Conservation (phyloP, 2,329 filamentous ascomycete species). For the Beauveria sp. region DNA sequence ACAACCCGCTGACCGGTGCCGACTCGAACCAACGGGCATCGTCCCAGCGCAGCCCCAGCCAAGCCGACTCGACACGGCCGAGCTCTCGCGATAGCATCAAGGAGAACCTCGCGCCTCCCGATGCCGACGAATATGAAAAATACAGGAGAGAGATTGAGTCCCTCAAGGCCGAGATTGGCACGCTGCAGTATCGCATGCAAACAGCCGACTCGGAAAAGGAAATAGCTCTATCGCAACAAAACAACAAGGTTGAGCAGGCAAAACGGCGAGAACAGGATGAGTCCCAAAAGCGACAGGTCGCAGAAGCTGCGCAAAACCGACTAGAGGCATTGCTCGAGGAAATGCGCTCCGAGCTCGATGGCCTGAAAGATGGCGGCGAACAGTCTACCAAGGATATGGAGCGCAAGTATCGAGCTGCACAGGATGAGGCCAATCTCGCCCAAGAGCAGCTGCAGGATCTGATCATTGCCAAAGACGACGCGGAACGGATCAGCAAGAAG, state of each 20-base stretch:
- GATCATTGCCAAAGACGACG: conserved; percentile 56
- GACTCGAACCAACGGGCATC: conserved; percentile 31
- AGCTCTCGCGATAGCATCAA: conserved; percentile 51
- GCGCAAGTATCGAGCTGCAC: conserved; percentile 58
- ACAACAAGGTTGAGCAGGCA: conserved; percentile 74
- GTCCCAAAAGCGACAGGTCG: conserved; percentile 57
- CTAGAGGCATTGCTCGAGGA: conserved; percentile 42
- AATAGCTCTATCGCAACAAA: conserved; percentile 67
- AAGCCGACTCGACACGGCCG: conserved; percentile 34
- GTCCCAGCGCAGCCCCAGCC: conserved; percentile 35
- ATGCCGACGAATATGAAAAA: conserved; percentile 51
- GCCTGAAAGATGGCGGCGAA: conserved; percentile 41
- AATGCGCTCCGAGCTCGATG: conserved; percentile 43
- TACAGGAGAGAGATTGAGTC: conserved; percentile 59
- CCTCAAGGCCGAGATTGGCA: conserved; percentile 81
- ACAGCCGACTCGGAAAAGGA: conserved; percentile 84
- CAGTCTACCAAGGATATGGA: conserved; percentile 59
- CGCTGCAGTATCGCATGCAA: conserved; percentile 78
- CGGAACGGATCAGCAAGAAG: conserved; percentile 53
- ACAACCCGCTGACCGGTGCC: conserved; percentile 51
- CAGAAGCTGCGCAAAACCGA: conserved; percentile 47
- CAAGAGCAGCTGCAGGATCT: conserved; percentile 78
- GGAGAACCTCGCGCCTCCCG: conserved; percentile 51
- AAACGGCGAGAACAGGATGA: conserved; percentile 79
- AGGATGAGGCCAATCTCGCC: conserved; percentile 65